Evolutionary conservation across 2,329 filamentous ascomycete genomes (phyloP).

Genomic region (Pseudogymnoascus sp.): DNA sequence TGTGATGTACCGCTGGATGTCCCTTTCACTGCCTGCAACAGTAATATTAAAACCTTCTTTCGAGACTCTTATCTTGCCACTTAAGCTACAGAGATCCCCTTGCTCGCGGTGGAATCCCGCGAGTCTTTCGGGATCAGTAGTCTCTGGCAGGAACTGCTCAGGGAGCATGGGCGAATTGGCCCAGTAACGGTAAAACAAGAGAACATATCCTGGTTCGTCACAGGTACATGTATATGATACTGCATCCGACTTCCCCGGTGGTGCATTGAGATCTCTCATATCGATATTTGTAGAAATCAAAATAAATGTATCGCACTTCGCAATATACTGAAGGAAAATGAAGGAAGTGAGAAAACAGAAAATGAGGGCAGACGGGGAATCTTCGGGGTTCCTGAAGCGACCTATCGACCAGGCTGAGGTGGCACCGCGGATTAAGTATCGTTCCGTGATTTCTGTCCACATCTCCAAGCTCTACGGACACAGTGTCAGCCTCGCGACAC

Average conservation of each 20-base stretch:
- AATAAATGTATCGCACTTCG: neutral
- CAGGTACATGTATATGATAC: slow-evolving; percentile 27
- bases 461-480: slow-evolving; percentile 3
- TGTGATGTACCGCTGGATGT: slow-evolving; percentile 22
- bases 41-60: slow-evolving; percentile 29
- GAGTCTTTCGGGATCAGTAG: slow-evolving; percentile 15
- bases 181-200: slow-evolving; percentile 30
- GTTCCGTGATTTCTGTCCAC: slow-evolving; percentile 5
- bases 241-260: slow-evolving; percentile 23
- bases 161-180: slow-evolving; percentile 20
- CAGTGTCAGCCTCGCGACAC: slow-evolving; percentile 13
- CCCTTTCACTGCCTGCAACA: slow-evolving; percentile 21
- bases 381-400: neutral
- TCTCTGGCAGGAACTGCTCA: neutral
- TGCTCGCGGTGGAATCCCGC: slow-evolving; percentile 20
- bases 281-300: neutral
- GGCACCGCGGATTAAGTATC: slow-evolving; percentile 2
- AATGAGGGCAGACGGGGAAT: neutral
- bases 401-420: neutral
- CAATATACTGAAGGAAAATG: neutral
- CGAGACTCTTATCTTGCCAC: slow-evolving; percentile 26
- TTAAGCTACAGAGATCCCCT: slow-evolving; percentile 17
- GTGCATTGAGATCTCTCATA: slow-evolving; percentile 1
- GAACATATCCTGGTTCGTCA: slow-evolving; percentile 20
- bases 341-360: neutral